phyloP scores from a whole-genome alignment of 2,329 filamentous ascomycete species.

The Trichoderma sp. region DNA sequence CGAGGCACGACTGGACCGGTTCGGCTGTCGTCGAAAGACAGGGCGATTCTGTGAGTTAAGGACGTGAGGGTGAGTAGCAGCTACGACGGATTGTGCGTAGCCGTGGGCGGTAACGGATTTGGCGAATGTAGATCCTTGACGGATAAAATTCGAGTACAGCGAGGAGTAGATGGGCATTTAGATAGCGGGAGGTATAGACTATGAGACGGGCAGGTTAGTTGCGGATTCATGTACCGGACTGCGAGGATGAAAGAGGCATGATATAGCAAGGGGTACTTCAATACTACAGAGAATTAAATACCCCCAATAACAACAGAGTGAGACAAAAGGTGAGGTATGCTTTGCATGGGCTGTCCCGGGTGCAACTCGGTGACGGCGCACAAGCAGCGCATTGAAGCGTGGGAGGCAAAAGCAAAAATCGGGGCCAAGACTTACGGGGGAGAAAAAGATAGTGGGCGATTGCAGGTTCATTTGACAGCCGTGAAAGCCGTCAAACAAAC shows the following conservation, averaged over 20 bases:
- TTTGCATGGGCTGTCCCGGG: not conserved
- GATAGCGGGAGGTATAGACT: constrained; percentile 62
- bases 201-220: constrained; percentile 28
- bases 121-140: constrained; percentile 79
- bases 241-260: not conserved
- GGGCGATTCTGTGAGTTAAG: constrained; percentile 70
- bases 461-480: constrained; percentile 99
- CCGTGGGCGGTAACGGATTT: constrained; percentile 97
- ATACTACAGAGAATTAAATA: not conserved
- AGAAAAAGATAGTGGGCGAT: constrained; percentile 57
- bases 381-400: not conserved
- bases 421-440: constrained; percentile 54
- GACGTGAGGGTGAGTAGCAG: constrained; percentile 78
- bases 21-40: constrained; percentile 59
- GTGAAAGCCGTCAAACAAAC: constrained; percentile 80
- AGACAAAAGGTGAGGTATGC: not conserved
- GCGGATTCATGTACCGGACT: not conserved
- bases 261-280: not conserved
- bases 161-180: constrained; percentile 86
- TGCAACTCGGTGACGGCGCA: not conserved
- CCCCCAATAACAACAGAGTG: not conserved
- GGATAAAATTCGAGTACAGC: constrained; percentile 79
- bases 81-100: constrained; percentile 96
- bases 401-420: not conserved
- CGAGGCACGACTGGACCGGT: constrained; percentile 53